Base-by-base conservation (phyloP, 768 basidiomycete species). In the Lactarius indigo region DNA sequence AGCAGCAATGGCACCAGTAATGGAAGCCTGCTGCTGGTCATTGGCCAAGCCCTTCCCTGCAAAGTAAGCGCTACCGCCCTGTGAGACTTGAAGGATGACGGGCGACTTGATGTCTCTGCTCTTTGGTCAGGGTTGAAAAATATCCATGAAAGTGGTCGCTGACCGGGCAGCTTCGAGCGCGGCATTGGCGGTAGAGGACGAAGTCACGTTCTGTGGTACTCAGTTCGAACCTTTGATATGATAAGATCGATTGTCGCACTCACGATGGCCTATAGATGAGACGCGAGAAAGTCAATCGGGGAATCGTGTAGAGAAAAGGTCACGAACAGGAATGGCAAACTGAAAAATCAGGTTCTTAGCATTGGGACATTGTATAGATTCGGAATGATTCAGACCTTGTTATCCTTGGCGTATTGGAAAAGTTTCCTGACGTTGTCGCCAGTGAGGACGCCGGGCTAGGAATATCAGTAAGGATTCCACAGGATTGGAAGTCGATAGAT, bases 31-130 rank as follows among this genome's bases (percentile, higher is more conserved):
- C 75, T 98, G 97, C 72, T 94, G 89, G 77, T 90, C 93, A 77
- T 98, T 98, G 73, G 90, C 80, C 65, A 99, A 85, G 33, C 96
- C 96, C 79, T 99, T 99, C 69, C 97, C 97, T 55, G 94, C 94
- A 75, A 92, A 98, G 84, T 90, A 98, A 61, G 96, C 96, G 68
- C 87, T 85, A 73, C 97, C 97, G 64, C 97, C 97, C 77, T 99
- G 96, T 63, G 97, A 99, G 69, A 96, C 89, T 76, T 98, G 97
- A 73, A 98, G 82, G 79, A 99, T 98, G 80, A 99, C 95, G 66
- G 96, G 96, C 35, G 96, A 84, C 78, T 98, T 98, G 84, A 92
- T 86, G 77, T 98, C 97, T 70, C 93, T 93, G 73, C 66, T 64
- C 59, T 55, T 15, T 57, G n/a, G n/a, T 64, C 44, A 57, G 41